Percentiles rank a stretch among this genome's conserved stretches.
phyloP scores from a whole-genome alignment of 75 land plant species.

The Sequoia sempervirens region DNA sequence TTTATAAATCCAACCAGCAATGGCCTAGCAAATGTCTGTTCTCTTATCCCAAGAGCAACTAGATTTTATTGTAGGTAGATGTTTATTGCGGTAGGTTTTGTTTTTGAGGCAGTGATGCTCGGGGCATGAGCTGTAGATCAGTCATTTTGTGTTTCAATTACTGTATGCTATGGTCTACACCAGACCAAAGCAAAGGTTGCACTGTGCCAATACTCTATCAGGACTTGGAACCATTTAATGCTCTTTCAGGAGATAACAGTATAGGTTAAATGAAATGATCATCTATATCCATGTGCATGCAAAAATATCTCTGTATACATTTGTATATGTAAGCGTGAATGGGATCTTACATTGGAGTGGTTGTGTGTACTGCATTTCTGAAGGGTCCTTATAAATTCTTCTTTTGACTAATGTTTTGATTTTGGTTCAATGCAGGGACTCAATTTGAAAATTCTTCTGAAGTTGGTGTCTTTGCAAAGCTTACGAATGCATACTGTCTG shows the following conservation, averaged over 20 bases:
- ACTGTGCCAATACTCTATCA: neutral
- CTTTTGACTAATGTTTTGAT: neutral
- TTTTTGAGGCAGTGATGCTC: neutral
- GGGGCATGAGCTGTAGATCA: neutral
- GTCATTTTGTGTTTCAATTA: neutral
- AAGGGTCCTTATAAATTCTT: neutral
- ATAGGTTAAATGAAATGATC: neutral
- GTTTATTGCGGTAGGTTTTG: neutral
- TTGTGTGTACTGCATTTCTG: neutral
- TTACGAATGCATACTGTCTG: conserved; percentile 83
- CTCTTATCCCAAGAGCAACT: neutral
- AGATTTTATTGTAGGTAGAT: neutral
- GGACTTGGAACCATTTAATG: neutral
- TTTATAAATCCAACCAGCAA: too few relatives aligned
- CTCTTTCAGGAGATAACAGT: neutral
- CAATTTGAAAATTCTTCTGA: conserved; percentile 84
- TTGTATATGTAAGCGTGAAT: neutral
- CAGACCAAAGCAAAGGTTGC: neutral
- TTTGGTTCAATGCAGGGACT: conserved; percentile 37
- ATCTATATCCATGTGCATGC: neutral
- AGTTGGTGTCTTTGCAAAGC: conserved; percentile 82
- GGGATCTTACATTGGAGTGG: neutral
- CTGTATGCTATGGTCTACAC: neutral
- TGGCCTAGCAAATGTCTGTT: neutral
- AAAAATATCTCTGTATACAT: neutral